A percentile compares a stretch with the other conserved stretches of the same genome.
These are phyloP conservation scores for Neurospora sp. DNA, from an alignment of 2,329 filamentous ascomycete species.

Conservation along the genomic window DNA sequence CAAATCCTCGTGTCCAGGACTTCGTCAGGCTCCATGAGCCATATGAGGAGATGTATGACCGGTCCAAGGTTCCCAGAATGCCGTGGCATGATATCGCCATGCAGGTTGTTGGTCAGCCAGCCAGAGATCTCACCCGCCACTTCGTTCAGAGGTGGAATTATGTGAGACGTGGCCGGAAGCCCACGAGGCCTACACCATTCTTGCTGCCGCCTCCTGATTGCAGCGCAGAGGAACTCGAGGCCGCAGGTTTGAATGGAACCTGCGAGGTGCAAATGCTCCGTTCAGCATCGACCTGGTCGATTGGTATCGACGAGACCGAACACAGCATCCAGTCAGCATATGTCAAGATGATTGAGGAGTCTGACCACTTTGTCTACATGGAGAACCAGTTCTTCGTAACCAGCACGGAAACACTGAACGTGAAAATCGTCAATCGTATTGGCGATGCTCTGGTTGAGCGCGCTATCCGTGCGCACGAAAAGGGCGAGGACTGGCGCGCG, in stretches of 20 bases:
- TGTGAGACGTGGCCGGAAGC: conserved; percentile 81
- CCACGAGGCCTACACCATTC: conserved; percentile 87
- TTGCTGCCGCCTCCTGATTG: conserved; percentile 89
- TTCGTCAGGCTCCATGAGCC: conserved; percentile 90
- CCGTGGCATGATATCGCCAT: conserved; percentile 98
- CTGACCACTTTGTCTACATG: conserved; percentile 95
- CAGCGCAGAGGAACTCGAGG: conserved; percentile 73
- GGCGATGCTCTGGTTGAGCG: conserved; percentile 90
- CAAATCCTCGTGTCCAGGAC: conserved; percentile 88
- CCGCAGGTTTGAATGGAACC: conserved; percentile 79
- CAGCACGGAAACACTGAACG: conserved; percentile 78
- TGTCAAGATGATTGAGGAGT: conserved; percentile 86
- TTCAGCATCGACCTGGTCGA: conserved; percentile 83
- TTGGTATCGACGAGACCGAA: conserved; percentile 79
- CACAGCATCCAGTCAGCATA: conserved; percentile 96
- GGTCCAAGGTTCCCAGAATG: conserved; percentile 81
- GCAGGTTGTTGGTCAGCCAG: conserved; percentile 95
- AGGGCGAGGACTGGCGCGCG: conserved; percentile 82
- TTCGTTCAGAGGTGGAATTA: conserved; percentile 99
- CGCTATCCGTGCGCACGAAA: conserved; percentile 72
- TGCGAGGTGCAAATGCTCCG: conserved; percentile 95
- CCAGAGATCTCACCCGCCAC: conserved; percentile 84
- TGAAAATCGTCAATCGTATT: conserved; percentile 83
- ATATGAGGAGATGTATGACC: conserved; percentile 98
- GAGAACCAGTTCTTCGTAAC: conserved; percentile 99